Evolutionary conservation across 345 rosid genomes (phyloP), one percentile per base, ranked within the genome.

Genomic region (Alliaria petiolata): DNA sequence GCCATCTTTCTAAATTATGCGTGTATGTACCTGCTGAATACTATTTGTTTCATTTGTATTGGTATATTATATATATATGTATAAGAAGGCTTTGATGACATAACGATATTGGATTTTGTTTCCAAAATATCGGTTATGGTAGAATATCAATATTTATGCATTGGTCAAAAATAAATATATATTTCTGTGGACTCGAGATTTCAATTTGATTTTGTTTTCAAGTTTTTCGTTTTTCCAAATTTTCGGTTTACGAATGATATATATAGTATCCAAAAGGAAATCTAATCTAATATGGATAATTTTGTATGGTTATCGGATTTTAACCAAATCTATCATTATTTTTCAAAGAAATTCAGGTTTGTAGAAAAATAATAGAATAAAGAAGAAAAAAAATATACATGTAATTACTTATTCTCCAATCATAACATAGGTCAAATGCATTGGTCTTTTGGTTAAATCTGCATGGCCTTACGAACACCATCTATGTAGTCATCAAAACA

Each of bases 401-500:
- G 15, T 15, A 38, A 11, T 40, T 28, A 40, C 45, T 40, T 39
- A 7, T 38, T 70, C 67, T 22, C 25, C 25, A 22, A 12, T 47
- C 11, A 46, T 59, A 70, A 70, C 40, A 60, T 59, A 47, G 6
- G 7, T 59, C 59, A 49, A 59, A 70, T 2, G 38, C 40, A 47
- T 26, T 47, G n/a, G 47, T 22, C n/a, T 4, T 8, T 2, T 31
- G 4, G 22, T 62, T 52, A 42, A 43, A 43, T 22, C 46, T 34
- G 20, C 70, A 71, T 3, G 39, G 33, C 63, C 26, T 10, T 4
- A 43, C 19, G 19, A 15, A 33, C 31, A 52, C 67, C 34, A 15
- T 62, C 69, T 62, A 62, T 62, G 5, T 7, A 4, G 43, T 42
- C 63, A 20, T 72, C 13, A 72, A 72, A 72, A n/a, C 31, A 43